These are phyloP conservation scores for Sugiyamaella qingdaonensis DNA, from an alignment of 805 yeast genomes.

Conservation along the genomic window DNA sequence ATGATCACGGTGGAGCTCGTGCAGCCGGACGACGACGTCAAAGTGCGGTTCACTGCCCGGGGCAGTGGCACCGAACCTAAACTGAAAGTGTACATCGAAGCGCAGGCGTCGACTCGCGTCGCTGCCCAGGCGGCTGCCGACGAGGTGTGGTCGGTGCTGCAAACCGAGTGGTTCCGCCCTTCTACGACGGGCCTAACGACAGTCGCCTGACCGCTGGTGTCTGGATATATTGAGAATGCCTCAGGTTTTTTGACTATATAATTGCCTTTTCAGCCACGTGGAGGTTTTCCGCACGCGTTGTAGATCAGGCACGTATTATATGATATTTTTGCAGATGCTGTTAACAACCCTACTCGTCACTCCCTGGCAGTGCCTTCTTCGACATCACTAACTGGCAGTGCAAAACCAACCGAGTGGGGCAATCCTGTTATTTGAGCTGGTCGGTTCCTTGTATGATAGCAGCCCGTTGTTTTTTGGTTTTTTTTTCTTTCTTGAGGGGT, in stretches of 20 bases:
- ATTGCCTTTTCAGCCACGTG: neutral
- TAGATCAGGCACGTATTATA: neutral
- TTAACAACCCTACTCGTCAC: too few relatives aligned
- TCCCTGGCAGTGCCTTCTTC: too few relatives aligned
- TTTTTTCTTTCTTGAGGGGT: too few relatives aligned
- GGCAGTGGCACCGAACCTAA: constrained; percentile 98
- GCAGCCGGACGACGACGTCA: constrained; percentile 28
- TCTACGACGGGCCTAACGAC: constrained; percentile 38
- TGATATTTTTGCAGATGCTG: too few relatives aligned
- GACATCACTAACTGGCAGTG: too few relatives aligned
- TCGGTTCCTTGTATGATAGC: too few relatives aligned
- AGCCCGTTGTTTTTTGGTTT: too few relatives aligned
- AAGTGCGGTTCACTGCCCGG: constrained; percentile 73
- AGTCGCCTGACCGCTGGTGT: neutral
- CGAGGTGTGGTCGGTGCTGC: constrained; percentile 62
- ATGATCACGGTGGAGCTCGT: constrained; percentile 71
- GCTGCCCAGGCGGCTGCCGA: constrained; percentile 51
- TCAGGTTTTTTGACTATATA: too few relatives aligned
- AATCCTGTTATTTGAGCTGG: too few relatives aligned
- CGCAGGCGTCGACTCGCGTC: constrained; percentile 45
- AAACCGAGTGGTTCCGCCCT: constrained; percentile 74
- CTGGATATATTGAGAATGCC: neutral
- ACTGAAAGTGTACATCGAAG: constrained; percentile 86
- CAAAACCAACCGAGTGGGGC: too few relatives aligned
- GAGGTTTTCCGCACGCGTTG: neutral